Evolutionary conservation across 306 rosid genomes (phyloP), one percentile per base, ranked within the genome.

Genomic region (Cucumis cinereus): DNA sequence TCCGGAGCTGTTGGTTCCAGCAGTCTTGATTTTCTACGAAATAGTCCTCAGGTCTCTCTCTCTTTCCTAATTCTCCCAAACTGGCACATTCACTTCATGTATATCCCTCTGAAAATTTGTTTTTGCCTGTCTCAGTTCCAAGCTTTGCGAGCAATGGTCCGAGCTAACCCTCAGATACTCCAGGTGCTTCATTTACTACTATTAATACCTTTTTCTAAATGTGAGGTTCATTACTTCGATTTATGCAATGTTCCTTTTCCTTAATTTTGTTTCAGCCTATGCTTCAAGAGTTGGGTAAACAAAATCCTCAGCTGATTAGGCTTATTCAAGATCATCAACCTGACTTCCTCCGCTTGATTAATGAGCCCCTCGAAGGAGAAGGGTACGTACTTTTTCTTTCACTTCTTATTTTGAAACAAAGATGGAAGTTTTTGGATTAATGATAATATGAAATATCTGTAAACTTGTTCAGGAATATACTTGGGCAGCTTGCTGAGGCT

Each of bases 211-310:
- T 50, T 26, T 16, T 38, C 8, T 8, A 63, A 63, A 61, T 11
- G 2, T 9, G 20, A 47, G 56, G 26, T 20, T 0, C 23, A 4
- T 20, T 40, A 36, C 54, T 40, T 57, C 23, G 10, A 38, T 36
- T 36, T 12, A 22, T 9, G 4, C 16, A 57, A 56, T 64, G 36
- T 45, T 49, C 64, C 17, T 17, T 30, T 68, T 53, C 15, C 55
- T 47, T 73, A 61, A 53, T 78, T n/a, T 81, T 83, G 55, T 70
- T 81, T 77, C 89, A 94, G 97, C 97, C 98, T 76, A 94, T 94
- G 97, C 96, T 94, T 77, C 98, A 91, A 77, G 98, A 91, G 84
- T 89, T 94, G 61, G 98, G 97, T 69, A 94, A 91, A 82, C 98
- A 94, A 83, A 94, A 94, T 84, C 98, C 97, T 77, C 91, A 91